A percentile compares a stretch with the other conserved stretches of the same genome.
Evolutionary conservation across 306 rosid species (phyloP).

Genomic region (Begonia masoniana): DNA sequence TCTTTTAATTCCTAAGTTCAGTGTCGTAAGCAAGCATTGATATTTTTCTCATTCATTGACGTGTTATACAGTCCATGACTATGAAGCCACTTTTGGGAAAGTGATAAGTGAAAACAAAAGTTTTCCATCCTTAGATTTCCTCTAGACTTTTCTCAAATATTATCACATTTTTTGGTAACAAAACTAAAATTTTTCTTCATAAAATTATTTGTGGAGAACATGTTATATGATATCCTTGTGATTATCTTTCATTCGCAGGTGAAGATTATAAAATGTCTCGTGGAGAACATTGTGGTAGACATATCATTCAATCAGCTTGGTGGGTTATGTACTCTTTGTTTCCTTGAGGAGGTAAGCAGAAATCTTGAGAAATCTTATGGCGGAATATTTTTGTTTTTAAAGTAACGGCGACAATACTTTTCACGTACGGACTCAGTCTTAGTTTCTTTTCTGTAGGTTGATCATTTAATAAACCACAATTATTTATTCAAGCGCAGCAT

Average conservation of each 20-base stretch:
- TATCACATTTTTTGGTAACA: too few relatives aligned
- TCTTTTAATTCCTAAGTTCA: too few relatives aligned
- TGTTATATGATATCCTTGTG: too few relatives aligned
- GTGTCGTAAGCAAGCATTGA: too few relatives aligned
- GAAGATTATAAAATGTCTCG: slow-evolving; percentile 91
- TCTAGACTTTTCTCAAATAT: background rate
- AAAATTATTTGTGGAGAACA: too few relatives aligned
- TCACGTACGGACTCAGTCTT: background rate
- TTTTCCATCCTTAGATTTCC: background rate
- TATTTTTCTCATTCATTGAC: too few relatives aligned
- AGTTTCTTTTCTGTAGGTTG: slow-evolving; percentile 43
- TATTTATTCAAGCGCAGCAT: slow-evolving; percentile 98
- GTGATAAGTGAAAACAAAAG: background rate
- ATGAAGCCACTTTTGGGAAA: background rate
- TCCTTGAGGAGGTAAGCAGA: slow-evolving; percentile 83
- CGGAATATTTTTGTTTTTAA: too few relatives aligned
- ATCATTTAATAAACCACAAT: slow-evolving; percentile 67
- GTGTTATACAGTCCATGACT: background rate
- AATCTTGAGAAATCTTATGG: slow-evolving; percentile 6
- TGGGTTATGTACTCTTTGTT: slow-evolving; percentile 96
- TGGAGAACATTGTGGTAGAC: slow-evolving; percentile 97
- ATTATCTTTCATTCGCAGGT: slow-evolving; percentile 38
- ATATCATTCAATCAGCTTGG: slow-evolving; percentile 98
- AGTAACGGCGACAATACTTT: too few relatives aligned
- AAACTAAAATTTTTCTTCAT: too few relatives aligned